phyloP scores from a whole-genome alignment of 768 basidiomycete genomes.

The Psilocybe azurescens region DNA sequence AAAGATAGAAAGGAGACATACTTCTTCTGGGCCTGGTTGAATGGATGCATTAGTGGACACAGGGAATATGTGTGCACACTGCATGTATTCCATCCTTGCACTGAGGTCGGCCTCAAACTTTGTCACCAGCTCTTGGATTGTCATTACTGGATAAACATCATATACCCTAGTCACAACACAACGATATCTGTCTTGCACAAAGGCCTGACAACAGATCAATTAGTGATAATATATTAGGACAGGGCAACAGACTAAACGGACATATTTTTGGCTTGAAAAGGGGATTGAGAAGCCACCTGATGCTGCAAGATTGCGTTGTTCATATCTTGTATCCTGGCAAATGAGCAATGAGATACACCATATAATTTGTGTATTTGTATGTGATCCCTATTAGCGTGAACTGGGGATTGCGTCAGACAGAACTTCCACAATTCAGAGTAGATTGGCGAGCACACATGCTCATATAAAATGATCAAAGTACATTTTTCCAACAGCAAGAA shows the following conservation, averaged over 20 bases:
- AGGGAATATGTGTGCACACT: constrained; percentile 35
- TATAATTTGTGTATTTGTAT: constrained; percentile 21
- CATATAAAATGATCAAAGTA: constrained; percentile 33
- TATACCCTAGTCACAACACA: constrained; percentile 35
- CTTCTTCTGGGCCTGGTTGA: constrained; percentile 23
- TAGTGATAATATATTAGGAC: neutral
- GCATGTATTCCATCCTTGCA: constrained; percentile 5
- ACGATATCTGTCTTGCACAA: constrained; percentile 38
- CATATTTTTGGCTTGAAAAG: constrained; percentile 21
- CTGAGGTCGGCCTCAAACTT: constrained; percentile 3
- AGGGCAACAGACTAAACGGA: neutral
- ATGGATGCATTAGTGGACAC: constrained; percentile 26
- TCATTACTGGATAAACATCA: constrained; percentile 20
- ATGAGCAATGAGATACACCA: constrained; percentile 27
- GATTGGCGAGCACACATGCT: constrained; percentile 27
- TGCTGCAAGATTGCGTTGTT: constrained; percentile 22
- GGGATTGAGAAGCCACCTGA: constrained; percentile 16
- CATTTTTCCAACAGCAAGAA: constrained; percentile 28
- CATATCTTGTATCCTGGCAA: constrained; percentile 28
- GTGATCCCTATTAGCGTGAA: constrained; percentile 18
- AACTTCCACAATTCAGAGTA: constrained; percentile 3
- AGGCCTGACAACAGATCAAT: constrained; percentile 29
- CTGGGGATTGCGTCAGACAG: constrained; percentile 20
- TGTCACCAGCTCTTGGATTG: constrained; percentile 18
- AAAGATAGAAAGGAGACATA: constrained; percentile 12